Conservation (phyloP, 208 protist species). For the Borovskyia barvae region DNA sequence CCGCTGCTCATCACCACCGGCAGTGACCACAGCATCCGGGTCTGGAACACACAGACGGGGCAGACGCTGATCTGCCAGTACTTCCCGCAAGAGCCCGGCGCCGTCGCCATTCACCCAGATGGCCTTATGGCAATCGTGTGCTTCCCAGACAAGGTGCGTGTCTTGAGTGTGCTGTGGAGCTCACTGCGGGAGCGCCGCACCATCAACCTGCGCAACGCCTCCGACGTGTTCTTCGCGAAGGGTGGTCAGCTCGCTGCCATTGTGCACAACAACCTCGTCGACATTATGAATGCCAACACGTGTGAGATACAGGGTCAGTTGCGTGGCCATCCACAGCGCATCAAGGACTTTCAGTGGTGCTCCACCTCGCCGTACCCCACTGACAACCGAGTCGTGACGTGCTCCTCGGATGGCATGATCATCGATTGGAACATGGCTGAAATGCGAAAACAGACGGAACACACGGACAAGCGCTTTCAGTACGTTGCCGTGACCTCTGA, state of each 20-base stretch:
- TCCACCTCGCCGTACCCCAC: constrained; percentile 84
- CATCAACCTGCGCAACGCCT: constrained; percentile 88
- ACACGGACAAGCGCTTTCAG: constrained; percentile 88
- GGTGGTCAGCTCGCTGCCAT: constrained; percentile 95
- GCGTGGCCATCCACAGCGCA: constrained; percentile 92
- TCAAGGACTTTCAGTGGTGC: constrained; percentile 84
- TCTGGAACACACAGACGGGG: constrained; percentile 95
- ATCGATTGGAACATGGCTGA: constrained; percentile 92
- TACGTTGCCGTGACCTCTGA: constrained; percentile 89
- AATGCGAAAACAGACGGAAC: constrained; percentile 86
- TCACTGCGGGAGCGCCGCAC: constrained; percentile 83
- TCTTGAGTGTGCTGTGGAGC: constrained; percentile 95
- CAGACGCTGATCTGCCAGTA: constrained; percentile 85
- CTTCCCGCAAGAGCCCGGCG: constrained; percentile 84
- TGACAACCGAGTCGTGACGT: constrained; percentile 89
- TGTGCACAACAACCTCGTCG: constrained; percentile 91
- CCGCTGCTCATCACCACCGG: constrained; percentile 93
- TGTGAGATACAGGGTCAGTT: constrained; percentile 91
- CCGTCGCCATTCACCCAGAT: constrained; percentile 93
- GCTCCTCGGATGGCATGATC: constrained; percentile 93
- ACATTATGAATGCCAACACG: constrained; percentile 92
- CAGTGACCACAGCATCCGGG: constrained; percentile 89
- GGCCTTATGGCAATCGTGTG: constrained; percentile 94
- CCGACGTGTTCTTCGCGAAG: constrained; percentile 88
- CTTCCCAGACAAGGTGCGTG: constrained; percentile 92